Base-by-base conservation (phyloP, 345 rosid species). In the Populus tremula region DNA sequence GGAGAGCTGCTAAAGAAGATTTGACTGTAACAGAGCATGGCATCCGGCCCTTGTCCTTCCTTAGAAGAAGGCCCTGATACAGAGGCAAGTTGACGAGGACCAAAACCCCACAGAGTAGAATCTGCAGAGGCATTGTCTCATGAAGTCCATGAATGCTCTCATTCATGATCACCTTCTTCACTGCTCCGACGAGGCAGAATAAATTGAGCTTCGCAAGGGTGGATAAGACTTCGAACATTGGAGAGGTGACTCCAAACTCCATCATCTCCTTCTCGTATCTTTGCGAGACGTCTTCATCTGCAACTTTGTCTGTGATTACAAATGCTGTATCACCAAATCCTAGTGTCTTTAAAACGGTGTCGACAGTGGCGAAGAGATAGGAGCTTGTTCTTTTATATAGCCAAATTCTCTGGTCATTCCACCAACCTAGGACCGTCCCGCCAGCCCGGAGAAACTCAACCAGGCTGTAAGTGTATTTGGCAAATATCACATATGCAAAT, bases 321-420 rank as follows among this genome's bases (percentile, higher is more conserved):
- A 95, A 95, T 1, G 81, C 84, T 6, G 88, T 72, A 31, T 88
- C 84, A 0, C 89, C 86, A 62, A 88, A 80, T 53, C 98, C 94
- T 11, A 85, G 23, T 12, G 63, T 14, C 78, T 77, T 89, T 43
- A 82, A 39, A 45, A 89, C 65, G 29, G 88, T 84, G 76, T 93
- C 91, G 0, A 76, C 62, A 84, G 87, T 82, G 54, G 90, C 95
- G 25, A 91, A 89, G 20, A 93, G 80, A 78, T 86, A 91, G 18
- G 97, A 84, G 77, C 86, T 88, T 43, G 94, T 89, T 83, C 98
- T 86, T 78, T 86, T 89, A 43, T 87, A 94, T 62, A 92, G 86
- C 94, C 95, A 91, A 47, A 87, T 87, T 72, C 95, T 78, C 81
- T 88, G 94, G 1, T 89, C 92, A 45, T 91, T 90, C 93, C 93